Conservation (phyloP, 73 alveolate genomes). For the Uronychia binucleata region DNA sequence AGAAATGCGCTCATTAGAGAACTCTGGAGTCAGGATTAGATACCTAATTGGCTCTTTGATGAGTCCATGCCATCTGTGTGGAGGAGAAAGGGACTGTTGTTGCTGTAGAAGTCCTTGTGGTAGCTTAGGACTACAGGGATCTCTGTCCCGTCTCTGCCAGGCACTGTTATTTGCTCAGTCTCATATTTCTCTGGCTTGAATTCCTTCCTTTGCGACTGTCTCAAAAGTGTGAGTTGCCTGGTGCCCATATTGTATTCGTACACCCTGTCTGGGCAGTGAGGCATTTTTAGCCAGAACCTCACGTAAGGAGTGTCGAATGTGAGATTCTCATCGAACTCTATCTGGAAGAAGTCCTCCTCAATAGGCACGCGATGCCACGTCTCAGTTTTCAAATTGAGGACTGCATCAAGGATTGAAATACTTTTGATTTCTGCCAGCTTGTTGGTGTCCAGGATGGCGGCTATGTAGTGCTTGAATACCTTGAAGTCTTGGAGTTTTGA, state of each 20-base stretch:
- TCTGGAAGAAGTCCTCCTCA: slow-evolving; percentile 23
- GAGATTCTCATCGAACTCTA: slow-evolving; percentile 34
- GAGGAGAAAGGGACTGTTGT: slow-evolving; percentile 54
- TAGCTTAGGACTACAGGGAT: slow-evolving; percentile 46
- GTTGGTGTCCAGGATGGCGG: slow-evolving; percentile 21
- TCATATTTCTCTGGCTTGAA: slow-evolving; percentile 17
- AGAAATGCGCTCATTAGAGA: not conserved
- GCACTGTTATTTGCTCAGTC: slow-evolving; percentile 7
- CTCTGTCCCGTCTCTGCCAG: slow-evolving; percentile 35
- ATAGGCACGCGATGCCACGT: slow-evolving; percentile 7
- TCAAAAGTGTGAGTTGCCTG: not conserved
- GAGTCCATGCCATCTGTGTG: slow-evolving; percentile 46
- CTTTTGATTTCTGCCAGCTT: slow-evolving; percentile 12
- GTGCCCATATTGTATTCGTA: slow-evolving; percentile 54
- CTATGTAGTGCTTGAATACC: slow-evolving; percentile 38
- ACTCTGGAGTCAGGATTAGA: not conserved
- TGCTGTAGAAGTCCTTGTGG: slow-evolving; percentile 26
- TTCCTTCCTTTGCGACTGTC: not conserved
- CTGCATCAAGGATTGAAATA: slow-evolving; percentile 7
- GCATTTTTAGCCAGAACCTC: slow-evolving; percentile 38
- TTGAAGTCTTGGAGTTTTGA: slow-evolving; percentile 19
- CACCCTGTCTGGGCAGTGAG: slow-evolving; percentile 42
- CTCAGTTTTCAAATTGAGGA: slow-evolving; percentile 14
- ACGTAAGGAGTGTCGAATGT: slow-evolving; percentile 33
- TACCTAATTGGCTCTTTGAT: slow-evolving; percentile 13